Base-by-base conservation (phyloP, 2,329 filamentous ascomycete species). In the Hymenoscyphus scutula region DNA sequence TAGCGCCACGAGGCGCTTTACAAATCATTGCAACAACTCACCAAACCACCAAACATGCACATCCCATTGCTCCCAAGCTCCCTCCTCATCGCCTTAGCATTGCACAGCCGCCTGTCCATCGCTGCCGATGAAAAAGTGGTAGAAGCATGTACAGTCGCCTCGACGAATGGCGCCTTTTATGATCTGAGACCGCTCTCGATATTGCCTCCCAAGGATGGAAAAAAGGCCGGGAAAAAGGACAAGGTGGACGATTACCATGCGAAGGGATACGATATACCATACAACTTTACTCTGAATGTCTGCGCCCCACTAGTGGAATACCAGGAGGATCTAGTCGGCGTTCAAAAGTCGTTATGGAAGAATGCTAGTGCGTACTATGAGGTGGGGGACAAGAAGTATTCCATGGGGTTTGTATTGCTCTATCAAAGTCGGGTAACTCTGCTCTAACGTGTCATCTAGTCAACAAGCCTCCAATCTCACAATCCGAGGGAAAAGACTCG, bases 241-340 rank as follows among this genome's bases (percentile, higher is more conserved):
- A 84, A 87, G 48, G 81, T 81, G 60, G 80, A 84, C 64, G 88
- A 81, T 72, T 84, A 83, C 79, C 81, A 85, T 66, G 86, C 89
- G 7, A 84, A 83, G 63, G 91, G 91, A 37, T 89, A 87, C 74
- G 91, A 94, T 76, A 91, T 92, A 48, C 86, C 84, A 66, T 85
- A 86, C 67, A 94, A 94, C 78, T 95, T 95, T 72, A 94, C 90
- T 1, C 74, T 94, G 70, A 95, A 95, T 77, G 88, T 95, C 69
- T 95, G 91, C 78, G 87, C 82, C 38, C 81, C 89, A 1, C 89
- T 93, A n/a, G 82, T 92, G 17, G 85, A 89, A 69, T 78, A 84
- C 17, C 79, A 89, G 23, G 78, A 82, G 53, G 79, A 85, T 65
- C 84, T 90, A 10, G 81, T 84, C 11, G 89, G 88, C n/a, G 75